Base-by-base conservation (phyloP, 2,329 filamentous ascomycete species). In the Beauveria sp. region DNA sequence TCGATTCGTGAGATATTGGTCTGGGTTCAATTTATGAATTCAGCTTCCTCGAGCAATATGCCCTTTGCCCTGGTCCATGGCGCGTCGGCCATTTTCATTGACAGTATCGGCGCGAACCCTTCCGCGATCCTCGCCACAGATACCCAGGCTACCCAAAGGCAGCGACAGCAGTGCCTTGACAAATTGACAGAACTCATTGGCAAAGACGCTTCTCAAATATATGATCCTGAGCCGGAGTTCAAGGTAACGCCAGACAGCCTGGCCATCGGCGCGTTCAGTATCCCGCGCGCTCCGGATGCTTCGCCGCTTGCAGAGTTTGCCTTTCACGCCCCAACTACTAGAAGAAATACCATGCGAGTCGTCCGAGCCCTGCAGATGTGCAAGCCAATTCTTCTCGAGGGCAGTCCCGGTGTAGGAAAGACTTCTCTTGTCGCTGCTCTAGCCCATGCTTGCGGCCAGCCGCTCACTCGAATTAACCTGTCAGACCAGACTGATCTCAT, bases 401-500 rank as follows among this genome's bases (percentile, higher is more conserved):
- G 96, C 42, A 97, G 90, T 68, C 95, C 95, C n/a, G 95, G 95
- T 71, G 95, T 99, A 24, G 95, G 95, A 61, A 99, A 99, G 78
- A 99, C 95, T 0, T 96, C 93, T 1, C 81, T 99, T 16, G 86
- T 99, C 24, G 88, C 89, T 51, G 93, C 95, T 0, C 79, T 99
- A 51, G 90, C 96, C 1, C 83, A 84, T 67, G 87, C 88, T 4
- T 89, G 91, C 65, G 91, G 93, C 5, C 88, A 88, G 64, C 88
- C 90, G 8, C 77, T 99, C 65, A 96, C 92, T 0, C 85, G 95
- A 68, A 97, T 99, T 75, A 99, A 99, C 70, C 80, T 99, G 63
- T 98, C 95, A 0, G 95, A 99, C 68, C 95, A 99, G 75, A 99
- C 96, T 0, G 95, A 99, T 74, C 78, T 99, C 55, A 97, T 98